Evolutionary conservation across 192 early-diverging fungal species (phyloP), one percentile per base, ranked within the genome.

Genomic region (Mortierella alpina): DNA sequence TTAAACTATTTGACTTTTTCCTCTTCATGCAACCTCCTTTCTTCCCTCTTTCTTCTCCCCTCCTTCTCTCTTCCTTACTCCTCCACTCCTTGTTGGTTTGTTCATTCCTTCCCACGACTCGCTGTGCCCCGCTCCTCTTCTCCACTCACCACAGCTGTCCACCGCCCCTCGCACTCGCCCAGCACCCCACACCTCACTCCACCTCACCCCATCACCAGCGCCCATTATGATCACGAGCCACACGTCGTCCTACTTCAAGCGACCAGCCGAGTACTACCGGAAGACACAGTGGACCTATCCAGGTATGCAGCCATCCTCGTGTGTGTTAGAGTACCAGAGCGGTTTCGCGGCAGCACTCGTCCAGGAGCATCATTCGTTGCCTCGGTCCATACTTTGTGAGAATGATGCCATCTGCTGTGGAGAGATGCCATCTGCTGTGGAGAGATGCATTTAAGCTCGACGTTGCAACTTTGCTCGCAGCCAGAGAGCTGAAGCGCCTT

Each of bases 271-370:
- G 59, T 80, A 72, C 60, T 80, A 80, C 66, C 56, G 60, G 1
- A 61, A 65, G 59, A 63, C 47, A 5, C 57, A 48, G 4, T 80
- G 77, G 77, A 72, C 77, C 18, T 80, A 80, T 55, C 77, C 77
- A 68, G 77, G 77, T 80, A 80, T 17, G 7, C 1, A 23, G 31
- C 18, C 72, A 80, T 55, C 77, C 77, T 63, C 70, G 77, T 80
- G 72, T 17, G 7, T 6, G 5, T 50, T 44, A 23, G 51, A n/a
- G 9, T 18, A 44, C n/a, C 11, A 49, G 23, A 10, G 15, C 42
- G 51, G 40, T 45, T 41, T 42, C 40, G 31, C 17, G 31, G 31
- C 31, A 31, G 31, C 31, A 31, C 31, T 31, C 31, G 31, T 31
- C 31, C 31, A 31, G 31, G 31, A 3, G 31, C 31, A 31, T 3